Evolutionary conservation across 2,329 filamentous ascomycete species (phyloP).

Genomic region (Samsoniella hepiali): DNA sequence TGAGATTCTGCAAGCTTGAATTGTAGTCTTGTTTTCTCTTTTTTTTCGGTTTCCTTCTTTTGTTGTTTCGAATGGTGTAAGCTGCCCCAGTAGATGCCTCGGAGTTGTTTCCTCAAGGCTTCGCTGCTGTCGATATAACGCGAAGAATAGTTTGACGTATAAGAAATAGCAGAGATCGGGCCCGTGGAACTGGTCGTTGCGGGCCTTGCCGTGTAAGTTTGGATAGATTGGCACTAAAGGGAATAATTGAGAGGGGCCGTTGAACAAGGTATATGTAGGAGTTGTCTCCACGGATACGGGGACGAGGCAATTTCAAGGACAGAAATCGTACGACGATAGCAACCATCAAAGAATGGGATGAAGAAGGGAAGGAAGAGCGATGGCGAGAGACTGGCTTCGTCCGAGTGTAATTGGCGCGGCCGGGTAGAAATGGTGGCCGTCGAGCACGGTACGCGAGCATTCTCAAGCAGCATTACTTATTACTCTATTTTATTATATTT

Average conservation of each 20-base stretch:
- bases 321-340: constrained; percentile 10
- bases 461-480: not conserved
- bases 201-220: not conserved
- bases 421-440: not conserved
- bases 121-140: not conserved
- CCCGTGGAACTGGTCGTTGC: not conserved
- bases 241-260: not conserved
- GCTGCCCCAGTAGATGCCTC: not conserved
- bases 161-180: not conserved
- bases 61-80: not conserved
- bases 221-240: not conserved
- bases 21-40: not conserved
- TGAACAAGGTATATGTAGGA: not conserved
- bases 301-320: not conserved
- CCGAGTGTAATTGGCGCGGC: not conserved
- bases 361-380: not conserved
- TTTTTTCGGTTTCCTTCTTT: not conserved
- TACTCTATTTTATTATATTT: not conserved
- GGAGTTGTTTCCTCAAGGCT: not conserved
- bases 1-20: not conserved
- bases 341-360: not conserved
- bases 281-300: constrained; percentile 11
- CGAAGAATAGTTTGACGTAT: not conserved
- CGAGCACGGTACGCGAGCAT: not conserved
- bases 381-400: not conserved